phyloP scores from a whole-genome alignment of 805 yeast genomes.

The Kuraishia molischiana region DNA sequence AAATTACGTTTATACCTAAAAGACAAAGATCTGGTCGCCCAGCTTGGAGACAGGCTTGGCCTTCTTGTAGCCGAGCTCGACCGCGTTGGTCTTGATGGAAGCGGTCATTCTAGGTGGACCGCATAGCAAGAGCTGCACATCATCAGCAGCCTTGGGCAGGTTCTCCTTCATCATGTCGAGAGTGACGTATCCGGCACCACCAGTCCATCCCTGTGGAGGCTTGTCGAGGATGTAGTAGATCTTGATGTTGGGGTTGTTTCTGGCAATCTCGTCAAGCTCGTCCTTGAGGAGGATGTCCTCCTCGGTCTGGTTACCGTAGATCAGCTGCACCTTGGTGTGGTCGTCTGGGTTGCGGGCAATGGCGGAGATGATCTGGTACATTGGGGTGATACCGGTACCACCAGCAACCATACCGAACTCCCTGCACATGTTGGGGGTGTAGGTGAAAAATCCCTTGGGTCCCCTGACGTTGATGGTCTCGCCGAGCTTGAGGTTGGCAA shows the following conservation, averaged over 20 bases:
- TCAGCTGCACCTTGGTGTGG: constrained; percentile 59
- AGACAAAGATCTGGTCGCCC: constrained; percentile 85
- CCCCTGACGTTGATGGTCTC: constrained; percentile 74
- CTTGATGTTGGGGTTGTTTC: constrained; percentile 48
- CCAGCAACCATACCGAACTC: constrained; percentile 89
- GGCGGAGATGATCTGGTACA: constrained; percentile 86
- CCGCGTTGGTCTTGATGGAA: constrained; percentile 73
- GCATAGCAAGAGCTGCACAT: constrained; percentile 70
- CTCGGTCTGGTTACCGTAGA: constrained; percentile 76
- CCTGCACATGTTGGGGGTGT: constrained; percentile 67
- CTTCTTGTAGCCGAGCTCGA: constrained; percentile 65
- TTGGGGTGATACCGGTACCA: constrained; percentile 94
- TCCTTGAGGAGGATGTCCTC: constrained; percentile 73
- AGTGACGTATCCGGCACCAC: constrained; percentile 74
- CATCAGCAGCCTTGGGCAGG: constrained; percentile 51
- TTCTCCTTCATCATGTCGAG: constrained; percentile 56
- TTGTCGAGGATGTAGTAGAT: constrained; percentile 70
- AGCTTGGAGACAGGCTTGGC: constrained; percentile 84
- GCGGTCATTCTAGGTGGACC: constrained; percentile 94
- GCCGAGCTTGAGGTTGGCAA: constrained; percentile 68
- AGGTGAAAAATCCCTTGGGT: constrained; percentile 84
- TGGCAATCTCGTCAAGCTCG: constrained; percentile 63
- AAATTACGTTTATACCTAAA: too few relatives aligned
- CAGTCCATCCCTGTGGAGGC: constrained; percentile 65
- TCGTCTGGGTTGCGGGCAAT: constrained; percentile 71